Evolutionary conservation across 2,329 filamentous ascomycete genomes (phyloP), one percentile per base, ranked within the genome.

Genomic region (Ceratocystis papillata): DNA sequence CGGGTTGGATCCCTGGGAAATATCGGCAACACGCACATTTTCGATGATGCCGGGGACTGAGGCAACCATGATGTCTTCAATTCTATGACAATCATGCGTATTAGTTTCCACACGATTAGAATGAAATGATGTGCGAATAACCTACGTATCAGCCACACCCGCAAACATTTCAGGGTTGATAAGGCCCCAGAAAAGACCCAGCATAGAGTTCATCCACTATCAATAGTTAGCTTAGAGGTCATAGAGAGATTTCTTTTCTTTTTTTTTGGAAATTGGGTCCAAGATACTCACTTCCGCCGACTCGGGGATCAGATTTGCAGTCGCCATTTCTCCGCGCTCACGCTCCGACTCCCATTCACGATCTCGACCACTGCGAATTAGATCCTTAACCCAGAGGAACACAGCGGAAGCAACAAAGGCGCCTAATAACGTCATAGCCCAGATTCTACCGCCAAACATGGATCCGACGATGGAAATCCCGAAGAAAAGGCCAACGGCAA

Each of bases 101-200:
- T 66, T 46, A 62, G 12, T 17, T 62, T 0, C 66, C 2, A 12
- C 62, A 15, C 22, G 0, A 50, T 1, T 0, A 7, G 0, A 15
- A 10, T 2, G 5, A 6, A 2, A 1, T 12, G 0, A 22, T 3
- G 20, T 17, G 50, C 1, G 1, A 28, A 5, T 1, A 1, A 73
- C 76, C 74, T 69, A 77, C 12, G 89, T 96, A 73, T 97, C 94
- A n/a, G 92, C 92, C 7, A 96, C 83, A 5, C 84, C 84, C n/a
- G 84, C 79, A 74, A 99, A 94, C 88, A 97, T 95, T 55, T 97
- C 93, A 0, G 94, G 93, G 72, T 97, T 95, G 69, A 96, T 86
- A 3, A 97, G 79, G 0, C 90, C 89, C 94, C 94, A 99, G 55
- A 94, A 81, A 53, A 96, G 83, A 1, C 83, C 84, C 3, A 97